phyloP scores from a whole-genome alignment of 176 grass and related monocot species.

The Musa schizocarpa region DNA sequence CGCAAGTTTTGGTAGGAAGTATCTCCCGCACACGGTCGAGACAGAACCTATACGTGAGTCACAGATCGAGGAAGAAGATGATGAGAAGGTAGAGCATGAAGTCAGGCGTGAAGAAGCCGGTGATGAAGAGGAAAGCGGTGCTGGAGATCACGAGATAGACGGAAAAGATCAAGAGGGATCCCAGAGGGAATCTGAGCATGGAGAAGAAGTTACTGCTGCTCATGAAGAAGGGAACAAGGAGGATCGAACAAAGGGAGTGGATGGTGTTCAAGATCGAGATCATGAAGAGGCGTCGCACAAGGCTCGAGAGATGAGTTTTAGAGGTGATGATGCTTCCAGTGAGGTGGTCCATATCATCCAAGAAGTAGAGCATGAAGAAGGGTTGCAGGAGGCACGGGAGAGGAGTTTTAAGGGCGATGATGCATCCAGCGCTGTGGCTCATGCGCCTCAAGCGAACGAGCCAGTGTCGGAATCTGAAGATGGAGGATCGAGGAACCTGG shows the following conservation, averaged over 20 bases:
- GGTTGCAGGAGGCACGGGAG: conserved; percentile 29
- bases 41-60: not conserved
- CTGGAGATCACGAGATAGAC: conserved; percentile 35
- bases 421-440: conserved; percentile 50
- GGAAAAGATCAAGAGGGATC: conserved; percentile 23
- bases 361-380: conserved; percentile 28
- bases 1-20: conserved; percentile 51
- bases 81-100: conserved; percentile 57
- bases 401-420: conserved; percentile 46
- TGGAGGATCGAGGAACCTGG: not conserved
- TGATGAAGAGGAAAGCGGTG: conserved; percentile 9
- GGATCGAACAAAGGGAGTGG: not conserved
- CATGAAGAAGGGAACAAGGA: not conserved
- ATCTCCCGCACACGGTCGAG: conserved; percentile 17
- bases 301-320: conserved; percentile 63
- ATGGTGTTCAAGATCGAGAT: not conserved
- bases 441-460: conserved; percentile 25
- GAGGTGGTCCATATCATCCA: conserved; percentile 44
- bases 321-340: conserved; percentile 57
- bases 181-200: not conserved
- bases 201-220: not conserved
- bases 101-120: conserved; percentile 45
- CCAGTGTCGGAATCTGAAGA: conserved; percentile 1
- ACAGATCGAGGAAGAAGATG: conserved; percentile 25
- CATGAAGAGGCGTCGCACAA: conserved; percentile 7